Base-by-base conservation (phyloP, 1,284 basidiomycete species). In the Kwoniella shivajii region DNA sequence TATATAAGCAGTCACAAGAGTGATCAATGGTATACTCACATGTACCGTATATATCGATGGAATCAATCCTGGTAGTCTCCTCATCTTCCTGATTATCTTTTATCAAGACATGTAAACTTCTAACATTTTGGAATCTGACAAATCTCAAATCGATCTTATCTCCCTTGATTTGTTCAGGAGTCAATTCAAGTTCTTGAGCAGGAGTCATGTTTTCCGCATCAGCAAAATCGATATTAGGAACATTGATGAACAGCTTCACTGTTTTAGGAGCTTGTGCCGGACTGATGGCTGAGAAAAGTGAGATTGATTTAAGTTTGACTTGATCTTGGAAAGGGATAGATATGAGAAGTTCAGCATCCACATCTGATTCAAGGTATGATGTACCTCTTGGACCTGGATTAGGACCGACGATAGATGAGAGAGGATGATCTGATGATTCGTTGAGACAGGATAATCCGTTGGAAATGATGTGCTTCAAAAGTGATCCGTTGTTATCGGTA, bases 81-180 rank as follows among this genome's bases (percentile, higher is more conserved):
- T 84, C 85, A 38, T 76, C 85, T 11, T 84, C 87, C 62, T 89
- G 87, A 69, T 92, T 92, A 24, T 85, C 85, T 56, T 83, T 83
- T 24, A 92, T 84, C 66, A 92, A 88, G 45, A 92, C 85, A 86
- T 90, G 69, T 47, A 91, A 71, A 57, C 82, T 86, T 60, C 83
- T 86, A 52, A 92, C 89, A 39, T 79, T 82, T 78, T 91, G 90
- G 76, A 92, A 92, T 47, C 87, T 82, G 22, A 92, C 90, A 65
- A 84, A 89, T 54, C 86, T 82, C 68, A 92, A 77, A 10, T 82
- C 73, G 34, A 90, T 80, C 42, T 78, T 81, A 42, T 83, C 83
- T 18, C 87, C 88, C 55, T 82, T 80, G 36, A 78, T 56, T 41
- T 78, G 73, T 54, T 73, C 68, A 16, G 61, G 61, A 4, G 64